Conservation (phyloP, 1,284 basidiomycete species). For the Naganishia liquefaciens region DNA sequence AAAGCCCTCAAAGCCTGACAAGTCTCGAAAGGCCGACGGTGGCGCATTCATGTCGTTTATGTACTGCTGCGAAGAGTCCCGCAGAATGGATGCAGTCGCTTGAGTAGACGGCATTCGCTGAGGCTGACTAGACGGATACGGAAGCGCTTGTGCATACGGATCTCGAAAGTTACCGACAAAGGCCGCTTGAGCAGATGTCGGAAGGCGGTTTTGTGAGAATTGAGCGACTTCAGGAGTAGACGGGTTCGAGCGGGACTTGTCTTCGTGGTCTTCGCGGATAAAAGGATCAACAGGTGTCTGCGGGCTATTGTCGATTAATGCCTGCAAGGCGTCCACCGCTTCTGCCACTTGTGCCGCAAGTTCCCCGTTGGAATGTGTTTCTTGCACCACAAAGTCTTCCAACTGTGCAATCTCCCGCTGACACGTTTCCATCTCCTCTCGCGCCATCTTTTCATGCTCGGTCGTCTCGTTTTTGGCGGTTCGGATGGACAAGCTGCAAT, state of each 20-base stretch:
- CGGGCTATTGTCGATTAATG: slow-evolving; percentile 32
- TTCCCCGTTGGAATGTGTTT: slow-evolving; percentile 44
- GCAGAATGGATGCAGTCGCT: slow-evolving; percentile 24
- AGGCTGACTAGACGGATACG: slow-evolving; percentile 18
- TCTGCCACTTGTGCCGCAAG: slow-evolving; percentile 40
- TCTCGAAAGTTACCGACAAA: slow-evolving; percentile 16
- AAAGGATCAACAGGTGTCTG: background rate
- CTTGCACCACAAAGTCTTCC: slow-evolving; percentile 42
- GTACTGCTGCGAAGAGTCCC: slow-evolving; percentile 19
- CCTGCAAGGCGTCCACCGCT: slow-evolving; percentile 32
- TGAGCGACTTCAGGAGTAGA: slow-evolving; percentile 21
- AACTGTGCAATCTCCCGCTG: slow-evolving; percentile 60
- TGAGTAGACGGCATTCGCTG: slow-evolving; percentile 1
- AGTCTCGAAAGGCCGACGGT: slow-evolving; percentile 36
- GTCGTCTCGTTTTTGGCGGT: slow-evolving; percentile 48
- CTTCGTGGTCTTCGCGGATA: slow-evolving; percentile 6
- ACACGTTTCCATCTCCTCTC: slow-evolving; percentile 62
- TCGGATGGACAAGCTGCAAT: slow-evolving; percentile 44
- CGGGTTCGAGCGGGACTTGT: slow-evolving; percentile 14
- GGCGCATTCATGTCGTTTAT: background rate
- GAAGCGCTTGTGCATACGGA: slow-evolving; percentile 7
- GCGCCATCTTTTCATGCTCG: slow-evolving; percentile 48
- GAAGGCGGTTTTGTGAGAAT: slow-evolving; percentile 27
- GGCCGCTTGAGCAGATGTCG: background rate
- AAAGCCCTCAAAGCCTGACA: slow-evolving; percentile 54